phyloP scores from a whole-genome alignment of 805 yeast genomes.

The Monosporozyma aerobia region DNA sequence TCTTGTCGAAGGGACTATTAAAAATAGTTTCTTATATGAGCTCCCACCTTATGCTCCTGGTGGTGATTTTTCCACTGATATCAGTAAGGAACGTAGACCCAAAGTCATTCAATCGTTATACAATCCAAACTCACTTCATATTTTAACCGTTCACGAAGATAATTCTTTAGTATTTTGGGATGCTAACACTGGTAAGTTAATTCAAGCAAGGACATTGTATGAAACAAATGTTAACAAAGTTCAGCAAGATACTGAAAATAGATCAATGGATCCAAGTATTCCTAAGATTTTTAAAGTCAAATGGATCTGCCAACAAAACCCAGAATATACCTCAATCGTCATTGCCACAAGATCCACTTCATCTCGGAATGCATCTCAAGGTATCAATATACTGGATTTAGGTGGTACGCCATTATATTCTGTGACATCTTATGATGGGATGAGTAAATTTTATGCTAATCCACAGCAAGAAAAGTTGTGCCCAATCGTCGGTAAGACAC shows the following conservation, averaged over 20 bases:
- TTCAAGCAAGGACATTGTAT: conserved; percentile 64
- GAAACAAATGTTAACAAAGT: conserved; percentile 59
- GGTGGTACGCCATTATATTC: conserved; percentile 74
- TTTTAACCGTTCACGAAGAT: conserved; percentile 70
- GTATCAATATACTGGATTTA: conserved; percentile 55
- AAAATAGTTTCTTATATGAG: conserved; percentile 48
- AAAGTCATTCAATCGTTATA: conserved; percentile 48
- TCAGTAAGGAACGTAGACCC: conserved; percentile 33
- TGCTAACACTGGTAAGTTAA: conserved; percentile 59
- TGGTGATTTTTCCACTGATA: conserved; percentile 37
- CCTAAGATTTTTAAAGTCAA: conserved; percentile 43
- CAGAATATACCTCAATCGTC: conserved; percentile 68
- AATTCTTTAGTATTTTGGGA: conserved; percentile 92
- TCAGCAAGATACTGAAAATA: conserved; percentile 19
- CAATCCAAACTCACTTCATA: conserved; percentile 90
- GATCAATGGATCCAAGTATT: conserved; percentile 7
- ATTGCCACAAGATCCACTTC: conserved; percentile 55
- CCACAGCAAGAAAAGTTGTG: conserved; percentile 48
- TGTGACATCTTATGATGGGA: conserved; percentile 72
- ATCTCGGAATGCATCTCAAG: conserved; percentile 32
- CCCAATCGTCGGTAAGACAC: conserved; percentile 42
- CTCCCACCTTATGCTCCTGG: conserved; percentile 66
- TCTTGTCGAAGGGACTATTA: conserved; percentile 49
- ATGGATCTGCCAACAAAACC: conserved; percentile 76
- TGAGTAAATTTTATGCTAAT: conserved; percentile 64